Evolutionary conservation across 805 yeast genomes (phyloP).

Genomic region (Pichia heedii): DNA sequence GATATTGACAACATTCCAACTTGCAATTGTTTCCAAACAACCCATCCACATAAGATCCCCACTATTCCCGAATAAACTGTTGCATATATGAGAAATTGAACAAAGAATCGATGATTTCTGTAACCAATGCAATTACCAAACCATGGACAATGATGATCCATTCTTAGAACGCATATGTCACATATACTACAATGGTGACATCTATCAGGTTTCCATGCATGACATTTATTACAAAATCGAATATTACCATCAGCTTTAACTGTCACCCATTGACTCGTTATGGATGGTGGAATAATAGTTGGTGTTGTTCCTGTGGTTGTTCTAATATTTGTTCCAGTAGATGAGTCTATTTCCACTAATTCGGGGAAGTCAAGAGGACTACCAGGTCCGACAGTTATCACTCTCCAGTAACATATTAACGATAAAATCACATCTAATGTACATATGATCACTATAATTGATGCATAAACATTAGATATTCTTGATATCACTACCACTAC

Average conservation of each 20-base stretch:
- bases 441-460: not conserved
- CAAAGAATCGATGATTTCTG: conserved; percentile 67
- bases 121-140: conserved; percentile 83
- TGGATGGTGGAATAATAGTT: conserved; percentile 33
- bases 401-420: conserved; percentile 11
- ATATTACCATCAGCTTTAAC: conserved; percentile 52
- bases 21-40: not conserved
- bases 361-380: conserved; percentile 51
- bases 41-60: conserved; percentile 36
- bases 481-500: conserved; percentile 15
- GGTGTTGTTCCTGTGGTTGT: too few species aligned
- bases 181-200: conserved; percentile 50
- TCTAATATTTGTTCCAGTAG: too few species aligned
- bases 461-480: not conserved
- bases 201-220: conserved; percentile 52
- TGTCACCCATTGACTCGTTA: conserved; percentile 30
- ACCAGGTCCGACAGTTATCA: conserved; percentile 52
- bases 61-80: conserved; percentile 38
- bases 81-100: conserved; percentile 59
- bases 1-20: conserved; percentile 9
- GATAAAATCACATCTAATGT: not conserved
- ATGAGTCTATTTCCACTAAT: conserved; percentile 26
- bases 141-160: conserved; percentile 82
- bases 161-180: conserved; percentile 36
- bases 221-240: conserved; percentile 47